Percentiles rank a stretch among this genome's conserved stretches.
Conservation (phyloP, 2,329 filamentous ascomycete species). For the Elsinoe australis region DNA sequence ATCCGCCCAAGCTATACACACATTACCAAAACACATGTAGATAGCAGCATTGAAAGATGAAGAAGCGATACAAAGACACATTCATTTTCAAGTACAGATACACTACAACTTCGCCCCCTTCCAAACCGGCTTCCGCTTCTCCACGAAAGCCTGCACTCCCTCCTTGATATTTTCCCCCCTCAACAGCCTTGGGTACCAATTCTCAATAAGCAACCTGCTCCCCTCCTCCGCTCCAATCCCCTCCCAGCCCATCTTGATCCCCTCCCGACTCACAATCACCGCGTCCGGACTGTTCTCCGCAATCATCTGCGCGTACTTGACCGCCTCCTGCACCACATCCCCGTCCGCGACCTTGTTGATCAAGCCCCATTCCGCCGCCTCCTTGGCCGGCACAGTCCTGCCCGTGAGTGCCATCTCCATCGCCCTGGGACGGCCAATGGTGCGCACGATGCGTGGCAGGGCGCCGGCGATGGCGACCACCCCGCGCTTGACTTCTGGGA, state of each 20-base stretch:
- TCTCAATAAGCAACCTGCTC: constrained; percentile 50
- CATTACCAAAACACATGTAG: too few species aligned
- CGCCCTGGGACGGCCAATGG: constrained; percentile 60
- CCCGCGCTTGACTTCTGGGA: constrained; percentile 65
- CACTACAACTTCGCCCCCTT: constrained; percentile 37
- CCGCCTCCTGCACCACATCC: constrained; percentile 49
- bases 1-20: too few species aligned
- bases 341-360: constrained; percentile 57
- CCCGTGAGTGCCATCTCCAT: constrained; percentile 64
- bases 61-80: too few species aligned
- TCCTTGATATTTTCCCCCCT: constrained; percentile 66
- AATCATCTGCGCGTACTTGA: constrained; percentile 55
- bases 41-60: too few species aligned
- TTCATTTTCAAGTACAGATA: too few species aligned
- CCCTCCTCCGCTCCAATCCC: constrained; percentile 56
- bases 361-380: constrained; percentile 59
- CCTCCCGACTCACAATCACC: constrained; percentile 65
- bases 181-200: constrained; percentile 53
- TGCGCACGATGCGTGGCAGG: constrained; percentile 57
- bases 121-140: constrained; percentile 65
- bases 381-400: constrained; percentile 49
- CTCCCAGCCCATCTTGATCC: constrained; percentile 66
- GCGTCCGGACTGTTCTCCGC: constrained; percentile 60
- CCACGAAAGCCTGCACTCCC: constrained; percentile 66
- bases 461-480: constrained; percentile 65